Percentiles rank a stretch among this genome's conserved stretches.
Evolutionary conservation across 1,284 basidiomycete genomes (phyloP).

Genomic region (Clitocybe nebularis): DNA sequence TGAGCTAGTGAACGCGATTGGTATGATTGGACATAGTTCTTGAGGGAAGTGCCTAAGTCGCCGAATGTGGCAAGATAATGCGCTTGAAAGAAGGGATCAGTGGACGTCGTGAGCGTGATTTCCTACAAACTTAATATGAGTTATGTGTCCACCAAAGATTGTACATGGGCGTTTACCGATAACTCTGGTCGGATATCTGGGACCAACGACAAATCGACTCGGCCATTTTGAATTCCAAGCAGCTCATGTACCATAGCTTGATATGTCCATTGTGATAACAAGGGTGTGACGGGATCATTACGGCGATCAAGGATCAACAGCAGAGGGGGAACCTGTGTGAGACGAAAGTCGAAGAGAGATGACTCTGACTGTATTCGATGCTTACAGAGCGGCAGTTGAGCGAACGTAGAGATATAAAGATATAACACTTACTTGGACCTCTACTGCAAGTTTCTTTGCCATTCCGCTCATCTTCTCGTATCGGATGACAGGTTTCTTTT

Average conservation of each 20-base stretch:
- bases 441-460: slow-evolving; percentile 85
- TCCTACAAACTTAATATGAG: slow-evolving; percentile 63
- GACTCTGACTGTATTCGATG: slow-evolving; percentile 72
- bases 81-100: slow-evolving; percentile 93
- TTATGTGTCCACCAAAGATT: slow-evolving; percentile 3
- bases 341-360: slow-evolving; percentile 72
- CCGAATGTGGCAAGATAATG: slow-evolving; percentile 95
- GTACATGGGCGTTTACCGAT: slow-evolving; percentile 47
- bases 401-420: not conserved
- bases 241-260: slow-evolving; percentile 99
- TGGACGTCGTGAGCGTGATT: slow-evolving; percentile 88
- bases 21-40: slow-evolving; percentile 93
- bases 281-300: slow-evolving; percentile 96
- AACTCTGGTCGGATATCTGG: slow-evolving; percentile 87
- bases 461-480: slow-evolving; percentile 93
- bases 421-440: slow-evolving; percentile 65
- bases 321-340: slow-evolving; percentile 71
- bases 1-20: slow-evolving; percentile 81
- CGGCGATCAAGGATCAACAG: slow-evolving; percentile 84
- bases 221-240: slow-evolving; percentile 90
- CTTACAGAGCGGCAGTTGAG: slow-evolving; percentile 31
- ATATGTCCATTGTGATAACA: slow-evolving; percentile 99
- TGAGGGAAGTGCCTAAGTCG: slow-evolving; percentile 91
- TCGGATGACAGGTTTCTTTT: slow-evolving; percentile 92
- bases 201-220: slow-evolving; percentile 83